Evolutionary conservation across 2,329 filamentous ascomycete genomes (phyloP), one percentile per base, ranked within the genome.

Genomic region (Diplodia corticola): DNA sequence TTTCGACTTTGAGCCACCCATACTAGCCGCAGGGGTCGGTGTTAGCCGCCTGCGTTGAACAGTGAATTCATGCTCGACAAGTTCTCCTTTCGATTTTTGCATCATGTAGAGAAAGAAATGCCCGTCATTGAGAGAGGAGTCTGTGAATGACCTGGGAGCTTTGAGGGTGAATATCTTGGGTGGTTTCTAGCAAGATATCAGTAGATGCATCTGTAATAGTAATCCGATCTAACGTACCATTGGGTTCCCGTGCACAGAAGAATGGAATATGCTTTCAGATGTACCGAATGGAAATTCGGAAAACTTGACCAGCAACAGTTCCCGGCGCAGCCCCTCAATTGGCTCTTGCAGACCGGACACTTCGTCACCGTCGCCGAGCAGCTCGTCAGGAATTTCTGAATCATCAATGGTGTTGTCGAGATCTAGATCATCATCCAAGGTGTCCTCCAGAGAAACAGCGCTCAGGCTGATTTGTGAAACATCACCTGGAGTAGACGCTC

Each of bases 401-500:
- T 79, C 77, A 30, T 79, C 77, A 35, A 78, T 69, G 3, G 74
- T 75, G 2, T 74, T 76, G 44, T 78, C 76, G n/a, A 53, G 59
- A 64, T 76, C 76, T 73, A 78, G 75, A 12, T 73, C 73, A 59
- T 79, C 75, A 48, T 78, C 74, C 13, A 78, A 63, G 4, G 74
- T 76, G 37, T 79, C 77, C 54, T 78, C 76, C 20, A 78, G 72
- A 24, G 77, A 78, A 15, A 70, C 72, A 17, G 70, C 75, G 12
- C 75, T 75, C 10, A 80, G 65, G 63, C 78, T 80, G 69, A 78
- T 73, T 40, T 77, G 72, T 24, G 77, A 78, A 28, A 79, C 72
- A 53, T 76, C 78, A 40, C 83, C 85, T 26, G 83, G 84, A 1
- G 86, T 83, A 10, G 86, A 88, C n/a, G 80, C 83, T 70, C 86